Percentiles rank a stretch among this genome's conserved stretches.
These are phyloP conservation scores for Ceratobasidium sp. DNA, from an alignment of 1,284 basidiomycete genomes.

Conservation along the genomic window DNA sequence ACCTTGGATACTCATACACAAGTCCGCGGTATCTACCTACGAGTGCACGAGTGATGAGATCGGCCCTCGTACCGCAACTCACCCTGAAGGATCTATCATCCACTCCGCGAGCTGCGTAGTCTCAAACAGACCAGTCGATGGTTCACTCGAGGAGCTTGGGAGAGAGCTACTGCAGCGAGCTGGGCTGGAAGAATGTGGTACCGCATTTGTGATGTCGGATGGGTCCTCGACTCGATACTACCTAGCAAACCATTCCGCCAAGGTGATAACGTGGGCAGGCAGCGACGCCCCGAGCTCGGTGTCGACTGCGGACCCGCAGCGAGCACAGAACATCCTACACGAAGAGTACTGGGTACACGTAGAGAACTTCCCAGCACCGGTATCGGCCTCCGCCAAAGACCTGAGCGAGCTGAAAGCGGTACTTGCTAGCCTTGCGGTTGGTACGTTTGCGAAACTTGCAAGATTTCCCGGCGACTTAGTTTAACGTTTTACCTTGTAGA, in stretches of 20 bases:
- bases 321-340: neutral
- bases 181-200: neutral
- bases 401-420: neutral
- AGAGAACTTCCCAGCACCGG: conserved; percentile 19
- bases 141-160: neutral
- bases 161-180: neutral
- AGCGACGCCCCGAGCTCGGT: neutral
- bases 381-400: neutral
- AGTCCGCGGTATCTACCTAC: no score
- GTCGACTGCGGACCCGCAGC: neutral
- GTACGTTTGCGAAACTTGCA: neutral
- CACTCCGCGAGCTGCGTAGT: neutral
- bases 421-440: conserved; percentile 20
- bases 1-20: no score
- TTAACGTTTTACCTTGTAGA: neutral
- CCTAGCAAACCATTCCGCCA: neutral
- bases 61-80: neutral
- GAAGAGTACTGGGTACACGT: conserved; percentile 24
- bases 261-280: neutral
- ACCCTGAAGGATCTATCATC: conserved; percentile 6
- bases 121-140: neutral
- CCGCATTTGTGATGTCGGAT: neutral
- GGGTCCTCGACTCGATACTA: neutral
- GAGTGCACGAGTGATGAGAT: neutral
- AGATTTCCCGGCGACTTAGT: neutral